These are phyloP conservation scores for Thoreauomyces humboldtii DNA, from an alignment of 192 early-diverging fungal species.

Conservation along the genomic window DNA sequence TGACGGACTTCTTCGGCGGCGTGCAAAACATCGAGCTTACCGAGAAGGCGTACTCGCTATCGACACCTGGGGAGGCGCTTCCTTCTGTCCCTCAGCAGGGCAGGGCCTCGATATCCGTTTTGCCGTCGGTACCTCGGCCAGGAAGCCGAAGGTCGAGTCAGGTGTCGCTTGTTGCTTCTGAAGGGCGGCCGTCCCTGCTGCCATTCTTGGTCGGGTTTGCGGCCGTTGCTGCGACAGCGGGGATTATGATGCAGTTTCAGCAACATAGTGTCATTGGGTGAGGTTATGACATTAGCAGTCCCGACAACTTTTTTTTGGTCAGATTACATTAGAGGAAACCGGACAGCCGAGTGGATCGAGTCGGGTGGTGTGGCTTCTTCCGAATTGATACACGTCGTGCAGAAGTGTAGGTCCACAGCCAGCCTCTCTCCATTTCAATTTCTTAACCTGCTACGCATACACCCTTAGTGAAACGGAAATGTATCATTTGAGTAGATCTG, in stretches of 20 bases:
- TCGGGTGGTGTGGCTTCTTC: too few relatives aligned
- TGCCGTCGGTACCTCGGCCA: not conserved
- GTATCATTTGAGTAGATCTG: too few relatives aligned
- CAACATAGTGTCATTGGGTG: too few relatives aligned
- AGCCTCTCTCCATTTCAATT: too few relatives aligned
- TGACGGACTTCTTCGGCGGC: conserved; percentile 97
- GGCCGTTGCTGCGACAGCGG: not conserved
- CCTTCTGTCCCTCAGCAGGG: not conserved
- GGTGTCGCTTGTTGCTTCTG: not conserved
- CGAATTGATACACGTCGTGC: too few relatives aligned
- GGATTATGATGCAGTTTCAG: not conserved
- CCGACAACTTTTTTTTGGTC: too few relatives aligned
- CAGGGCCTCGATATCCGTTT: not conserved
- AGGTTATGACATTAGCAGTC: too few relatives aligned
- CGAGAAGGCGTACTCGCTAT: conserved; percentile 5
- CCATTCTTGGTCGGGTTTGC: conserved; percentile 1
- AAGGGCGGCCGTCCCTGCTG: not conserved
- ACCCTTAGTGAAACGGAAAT: too few relatives aligned
- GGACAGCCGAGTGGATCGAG: too few relatives aligned
- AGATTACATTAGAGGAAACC: too few relatives aligned
- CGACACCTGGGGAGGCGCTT: conserved; percentile 10
- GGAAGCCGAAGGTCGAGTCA: not conserved
- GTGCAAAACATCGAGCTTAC: conserved; percentile 91
- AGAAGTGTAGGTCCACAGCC: too few relatives aligned
- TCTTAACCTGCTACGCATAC: too few relatives aligned